A percentile compares a stretch with the other conserved stretches of the same genome.
phyloP scores from a whole-genome alignment of 2,329 filamentous ascomycete species.

The Hypoxylon sp. region DNA sequence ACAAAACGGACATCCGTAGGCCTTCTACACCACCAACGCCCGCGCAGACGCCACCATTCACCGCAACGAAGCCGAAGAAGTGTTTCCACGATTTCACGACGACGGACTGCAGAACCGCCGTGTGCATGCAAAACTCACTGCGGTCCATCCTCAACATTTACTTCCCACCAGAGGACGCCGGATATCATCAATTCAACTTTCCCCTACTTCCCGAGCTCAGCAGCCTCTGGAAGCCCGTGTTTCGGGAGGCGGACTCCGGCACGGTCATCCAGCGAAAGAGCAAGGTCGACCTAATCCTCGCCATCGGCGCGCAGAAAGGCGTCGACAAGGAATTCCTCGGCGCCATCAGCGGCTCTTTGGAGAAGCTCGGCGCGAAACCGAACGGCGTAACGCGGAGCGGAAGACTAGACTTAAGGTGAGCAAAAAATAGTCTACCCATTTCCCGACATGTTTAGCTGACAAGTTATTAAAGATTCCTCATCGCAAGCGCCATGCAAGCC shows the following conservation, averaged over 20 bases:
- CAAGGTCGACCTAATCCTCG: constrained; percentile 68
- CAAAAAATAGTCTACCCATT: not conserved
- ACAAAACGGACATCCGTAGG: constrained; percentile 13
- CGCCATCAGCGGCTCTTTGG: constrained; percentile 63
- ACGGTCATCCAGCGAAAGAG: constrained; percentile 51
- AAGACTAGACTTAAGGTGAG: constrained; percentile 69
- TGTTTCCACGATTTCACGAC: constrained; percentile 61
- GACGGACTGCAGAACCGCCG: constrained; percentile 58
- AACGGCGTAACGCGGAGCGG: constrained; percentile 65
- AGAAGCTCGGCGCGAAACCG: constrained; percentile 65
- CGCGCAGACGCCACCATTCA: constrained; percentile 57
- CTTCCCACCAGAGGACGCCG: constrained; percentile 61
- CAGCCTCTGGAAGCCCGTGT: constrained; percentile 65
- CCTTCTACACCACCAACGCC: constrained; percentile 56
- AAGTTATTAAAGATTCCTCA: constrained; percentile 59
- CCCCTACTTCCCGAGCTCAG: constrained; percentile 62
- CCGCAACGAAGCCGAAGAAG: constrained; percentile 46
- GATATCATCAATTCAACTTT: constrained; percentile 62
- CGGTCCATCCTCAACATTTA: constrained; percentile 64
- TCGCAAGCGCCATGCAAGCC: constrained; percentile 70
- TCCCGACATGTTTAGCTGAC: constrained; percentile 12
- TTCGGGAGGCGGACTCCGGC: constrained; percentile 54
- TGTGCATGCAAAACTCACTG: constrained; percentile 68
- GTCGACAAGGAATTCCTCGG: constrained; percentile 64
- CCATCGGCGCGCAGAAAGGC: constrained; percentile 67